Evolutionary conservation across 208 protist genomes (phyloP), one percentile per base, ranked within the genome.

Genomic region (Acanthamoeba polyphaga): DNA sequence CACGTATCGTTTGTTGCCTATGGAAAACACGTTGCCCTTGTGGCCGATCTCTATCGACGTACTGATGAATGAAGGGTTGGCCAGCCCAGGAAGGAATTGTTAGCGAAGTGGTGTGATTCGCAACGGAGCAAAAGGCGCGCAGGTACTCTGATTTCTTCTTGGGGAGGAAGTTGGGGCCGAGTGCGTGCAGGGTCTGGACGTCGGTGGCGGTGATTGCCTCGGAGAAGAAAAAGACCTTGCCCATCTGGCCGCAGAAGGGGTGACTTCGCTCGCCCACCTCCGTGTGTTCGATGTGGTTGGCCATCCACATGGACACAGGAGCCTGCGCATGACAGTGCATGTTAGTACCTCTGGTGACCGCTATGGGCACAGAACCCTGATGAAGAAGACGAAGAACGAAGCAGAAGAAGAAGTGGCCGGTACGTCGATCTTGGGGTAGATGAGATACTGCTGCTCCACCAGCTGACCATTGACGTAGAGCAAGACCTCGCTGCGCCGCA

Each of bases 341-440:
- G 43, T 49, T 49, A 49, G 43, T 49, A 49, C 43, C 43, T 49
- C 43, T 3, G 43, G 43, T 1, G 43, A 49, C 43, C 6, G 8
- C 43, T 49, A 8, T 10, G 43, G 43, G 43, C 43, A 49, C 43
- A 46, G 43, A 49, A 49, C 43, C 43, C 2, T 10, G 9, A 29
- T 49, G 22, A 60, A 13, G 55, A 60, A 22, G 55, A 60, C n/a
- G n/a, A n/a, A n/a, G n/a, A n/a, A n/a, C n/a, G n/a, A n/a, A n/a
- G n/a, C n/a, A n/a, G n/a, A n/a, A n/a, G n/a, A n/a, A 19, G 53
- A 60, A 24, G 55, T 60, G 55, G 55, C 10, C 10, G 55, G 34
- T 93, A 70, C 66, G 19, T 93, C 90, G n/a, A 94, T 80, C 51
- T 82, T 94, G 7, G 90, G 90, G 51, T 84, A 94, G 90, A 82